Percentiles rank a stretch among this genome's conserved stretches.
Evolutionary conservation across 305 asterid species (phyloP).

Genomic region (Salvia sclarea): DNA sequence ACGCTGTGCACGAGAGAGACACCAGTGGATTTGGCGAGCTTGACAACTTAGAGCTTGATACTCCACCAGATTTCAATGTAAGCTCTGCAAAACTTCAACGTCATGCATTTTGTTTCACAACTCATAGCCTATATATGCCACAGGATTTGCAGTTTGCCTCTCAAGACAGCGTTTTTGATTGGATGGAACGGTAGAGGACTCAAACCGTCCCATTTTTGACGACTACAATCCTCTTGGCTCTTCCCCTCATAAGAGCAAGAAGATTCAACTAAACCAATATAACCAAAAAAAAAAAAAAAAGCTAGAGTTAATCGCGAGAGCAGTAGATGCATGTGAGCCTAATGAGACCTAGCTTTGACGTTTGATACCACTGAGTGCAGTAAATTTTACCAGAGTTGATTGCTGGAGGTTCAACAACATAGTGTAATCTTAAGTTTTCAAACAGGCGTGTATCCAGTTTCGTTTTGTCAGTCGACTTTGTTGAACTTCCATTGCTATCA

Average conservation of each 20-base stretch:
- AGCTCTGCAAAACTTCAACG: constrained; percentile 18
- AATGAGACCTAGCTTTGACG: not conserved
- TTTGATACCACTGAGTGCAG: not conserved
- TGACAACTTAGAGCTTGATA: constrained; percentile 56
- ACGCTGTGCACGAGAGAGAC: constrained; percentile 30
- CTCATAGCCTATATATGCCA: constrained; percentile 2
- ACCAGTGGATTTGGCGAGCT: constrained; percentile 54
- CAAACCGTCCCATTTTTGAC: not conserved
- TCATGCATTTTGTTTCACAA: not conserved
- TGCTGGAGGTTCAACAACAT: constrained; percentile 7
- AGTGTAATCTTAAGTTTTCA: not conserved
- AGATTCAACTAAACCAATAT: not conserved
- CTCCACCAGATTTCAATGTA: constrained; percentile 69
- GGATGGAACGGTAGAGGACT: constrained; percentile 49
- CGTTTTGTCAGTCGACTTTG: constrained; percentile 14
- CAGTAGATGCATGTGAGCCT: not conserved
- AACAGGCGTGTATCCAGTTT: not conserved
- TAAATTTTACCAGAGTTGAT: not conserved
- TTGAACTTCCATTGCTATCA: not conserved
- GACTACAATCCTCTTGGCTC: not conserved
- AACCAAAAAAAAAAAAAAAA: not conserved
- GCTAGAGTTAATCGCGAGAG: not conserved
- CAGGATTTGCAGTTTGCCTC: constrained; percentile 67
- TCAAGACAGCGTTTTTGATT: constrained; percentile 67
- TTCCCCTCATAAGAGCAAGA: not conserved